phyloP scores from a whole-genome alignment of 108 stramenopile species.

The Mayamaea pseudoterrestris region DNA sequence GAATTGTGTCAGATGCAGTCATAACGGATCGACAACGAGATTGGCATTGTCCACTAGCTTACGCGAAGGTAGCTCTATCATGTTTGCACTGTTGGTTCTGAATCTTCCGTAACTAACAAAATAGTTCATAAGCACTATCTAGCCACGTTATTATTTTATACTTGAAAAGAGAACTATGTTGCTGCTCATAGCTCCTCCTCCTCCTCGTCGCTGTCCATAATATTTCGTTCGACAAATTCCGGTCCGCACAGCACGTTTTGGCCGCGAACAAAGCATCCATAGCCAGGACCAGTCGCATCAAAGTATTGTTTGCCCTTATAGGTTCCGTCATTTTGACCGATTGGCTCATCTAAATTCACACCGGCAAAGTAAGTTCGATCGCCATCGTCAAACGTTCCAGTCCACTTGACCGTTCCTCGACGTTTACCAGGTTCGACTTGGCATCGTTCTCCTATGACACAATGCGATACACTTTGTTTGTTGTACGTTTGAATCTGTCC shows the following conservation, averaged over 20 bases:
- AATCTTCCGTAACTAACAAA: too few relatives aligned
- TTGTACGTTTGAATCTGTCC: slow-evolving; percentile 45
- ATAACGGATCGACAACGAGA: too few relatives aligned
- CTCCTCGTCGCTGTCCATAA: slow-evolving; percentile 48
- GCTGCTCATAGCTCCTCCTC: slow-evolving; percentile 16
- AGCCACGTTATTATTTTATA: too few relatives aligned
- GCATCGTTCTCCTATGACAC: slow-evolving; percentile 76
- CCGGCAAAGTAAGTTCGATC: slow-evolving; percentile 85
- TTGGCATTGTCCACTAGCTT: too few relatives aligned
- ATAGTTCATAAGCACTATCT: too few relatives aligned
- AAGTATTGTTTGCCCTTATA: slow-evolving; percentile 37
- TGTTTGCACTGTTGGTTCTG: too few relatives aligned
- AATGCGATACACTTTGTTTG: slow-evolving; percentile 21
- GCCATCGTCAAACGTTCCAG: slow-evolving; percentile 66
- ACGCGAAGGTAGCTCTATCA: too few relatives aligned
- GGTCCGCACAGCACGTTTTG: slow-evolving; percentile 67
- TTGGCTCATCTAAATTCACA: slow-evolving; percentile 91
- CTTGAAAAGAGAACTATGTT: too few relatives aligned
- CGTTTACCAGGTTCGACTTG: slow-evolving; percentile 85
- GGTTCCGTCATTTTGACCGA: slow-evolving; percentile 77
- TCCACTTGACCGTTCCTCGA: slow-evolving; percentile 69
- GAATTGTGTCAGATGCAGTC: too few relatives aligned
- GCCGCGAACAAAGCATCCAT: slow-evolving; percentile 67
- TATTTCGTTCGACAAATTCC: slow-evolving; percentile 76
- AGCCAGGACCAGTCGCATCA: slow-evolving; percentile 29